phyloP scores from a whole-genome alignment of 179 eudicot genomes.

The Vitellaria paradoxa region DNA sequence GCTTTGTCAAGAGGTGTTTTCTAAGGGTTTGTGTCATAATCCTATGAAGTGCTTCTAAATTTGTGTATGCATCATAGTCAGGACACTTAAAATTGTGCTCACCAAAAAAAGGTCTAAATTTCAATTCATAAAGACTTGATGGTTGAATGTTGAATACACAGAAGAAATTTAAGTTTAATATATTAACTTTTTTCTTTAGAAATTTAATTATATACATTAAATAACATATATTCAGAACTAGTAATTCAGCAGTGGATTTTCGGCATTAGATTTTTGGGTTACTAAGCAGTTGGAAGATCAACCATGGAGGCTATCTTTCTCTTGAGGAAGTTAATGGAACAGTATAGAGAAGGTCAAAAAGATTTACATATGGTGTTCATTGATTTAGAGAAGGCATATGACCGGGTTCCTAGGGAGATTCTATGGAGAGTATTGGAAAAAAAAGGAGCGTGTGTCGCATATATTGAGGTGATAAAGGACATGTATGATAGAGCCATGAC shows the following conservation, averaged over 20 bases:
- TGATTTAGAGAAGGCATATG: too few species aligned
- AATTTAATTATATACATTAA: too few species aligned
- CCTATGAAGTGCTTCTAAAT: constrained; percentile 1
- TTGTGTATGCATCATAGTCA: neutral
- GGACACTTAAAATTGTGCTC: neutral
- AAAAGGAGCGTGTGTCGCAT: too few species aligned
- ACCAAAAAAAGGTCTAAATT: neutral
- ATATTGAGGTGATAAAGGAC: too few species aligned
- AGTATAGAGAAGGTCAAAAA: too few species aligned
- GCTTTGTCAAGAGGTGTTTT: neutral
- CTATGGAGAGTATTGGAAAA: too few species aligned
- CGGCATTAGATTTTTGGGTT: neutral
- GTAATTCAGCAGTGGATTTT: neutral
- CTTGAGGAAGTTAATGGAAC: too few species aligned
- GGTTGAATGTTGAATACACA: neutral
- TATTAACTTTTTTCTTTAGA: neutral
- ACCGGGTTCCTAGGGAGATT: too few species aligned
- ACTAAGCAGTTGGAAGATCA: too few species aligned
- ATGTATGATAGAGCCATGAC: too few species aligned
- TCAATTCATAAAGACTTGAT: neutral
- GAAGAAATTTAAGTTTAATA: neutral
- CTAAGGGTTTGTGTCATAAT: neutral
- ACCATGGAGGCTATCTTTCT: too few species aligned
- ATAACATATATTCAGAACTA: neutral
- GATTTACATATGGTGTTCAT: too few species aligned